Conservation (phyloP, 306 rosid species). For the Acacia melanoxylon region DNA sequence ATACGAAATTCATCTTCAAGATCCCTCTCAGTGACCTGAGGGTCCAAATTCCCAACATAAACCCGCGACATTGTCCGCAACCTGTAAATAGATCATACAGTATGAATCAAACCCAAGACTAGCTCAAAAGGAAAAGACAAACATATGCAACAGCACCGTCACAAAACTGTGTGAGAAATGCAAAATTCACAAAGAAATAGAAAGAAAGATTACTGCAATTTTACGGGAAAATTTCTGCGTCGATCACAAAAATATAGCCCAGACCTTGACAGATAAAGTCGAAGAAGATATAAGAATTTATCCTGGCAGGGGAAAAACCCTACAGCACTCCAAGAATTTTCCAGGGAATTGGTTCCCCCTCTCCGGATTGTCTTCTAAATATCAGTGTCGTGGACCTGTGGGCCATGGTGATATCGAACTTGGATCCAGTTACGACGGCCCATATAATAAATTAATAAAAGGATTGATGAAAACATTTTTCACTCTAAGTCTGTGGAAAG, state of each 20-base stretch:
- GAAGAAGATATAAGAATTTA: not conserved
- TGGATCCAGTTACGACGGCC: not conserved
- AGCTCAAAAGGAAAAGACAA: not conserved
- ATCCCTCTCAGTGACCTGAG: conserved; percentile 88
- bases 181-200: not conserved
- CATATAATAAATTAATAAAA: not conserved
- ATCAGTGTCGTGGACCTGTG: not conserved
- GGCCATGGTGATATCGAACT: not conserved
- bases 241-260: not conserved
- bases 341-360: not conserved
- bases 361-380: not conserved
- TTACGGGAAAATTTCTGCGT: not conserved
- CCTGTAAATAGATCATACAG: conserved; percentile 9
- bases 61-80: conserved; percentile 68
- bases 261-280: not conserved
- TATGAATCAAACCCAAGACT: not conserved
- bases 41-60: conserved; percentile 89
- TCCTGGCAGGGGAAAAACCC: not conserved
- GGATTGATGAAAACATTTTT: no score
- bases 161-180: not conserved
- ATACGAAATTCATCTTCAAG: conserved; percentile 90
- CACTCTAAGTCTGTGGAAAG: no score
- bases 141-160: not conserved
- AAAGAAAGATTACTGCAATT: not conserved
- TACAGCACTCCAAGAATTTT: not conserved